A percentile compares a stretch with the other conserved stretches of the same genome.
phyloP scores from a whole-genome alignment of 2,329 filamentous ascomycete genomes.

The Arachnopeziza araneosa region DNA sequence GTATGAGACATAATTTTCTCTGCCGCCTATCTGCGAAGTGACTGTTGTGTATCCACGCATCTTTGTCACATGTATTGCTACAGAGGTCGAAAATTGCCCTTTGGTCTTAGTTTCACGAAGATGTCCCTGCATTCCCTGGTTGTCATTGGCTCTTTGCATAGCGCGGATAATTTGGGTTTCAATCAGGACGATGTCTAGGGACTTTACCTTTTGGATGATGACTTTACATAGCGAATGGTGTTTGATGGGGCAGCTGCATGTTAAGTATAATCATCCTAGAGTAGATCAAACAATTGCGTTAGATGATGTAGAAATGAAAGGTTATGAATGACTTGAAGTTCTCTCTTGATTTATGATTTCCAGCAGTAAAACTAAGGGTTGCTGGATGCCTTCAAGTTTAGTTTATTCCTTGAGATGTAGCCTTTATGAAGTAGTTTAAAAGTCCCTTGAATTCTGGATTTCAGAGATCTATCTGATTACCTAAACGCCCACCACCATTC shows the following conservation, averaged over 20 bases:
- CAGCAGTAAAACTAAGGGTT: background rate
- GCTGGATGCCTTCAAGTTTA: too few species aligned
- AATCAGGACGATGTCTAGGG: background rate
- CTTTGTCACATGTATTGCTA: background rate
- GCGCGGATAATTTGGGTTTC: background rate
- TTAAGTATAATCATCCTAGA: background rate
- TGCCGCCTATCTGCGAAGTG: too few species aligned
- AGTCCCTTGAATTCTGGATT: background rate
- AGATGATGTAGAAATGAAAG: background rate
- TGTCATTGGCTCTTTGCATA: background rate
- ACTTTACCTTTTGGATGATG: background rate
- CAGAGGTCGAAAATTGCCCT: background rate
- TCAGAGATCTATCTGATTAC: background rate
- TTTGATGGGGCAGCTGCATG: background rate
- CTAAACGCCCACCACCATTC: slow-evolving; percentile 3
- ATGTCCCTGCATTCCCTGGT: background rate
- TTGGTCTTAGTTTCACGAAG: background rate
- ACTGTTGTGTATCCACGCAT: too few species aligned
- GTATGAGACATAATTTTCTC: background rate
- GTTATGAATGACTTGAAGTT: background rate
- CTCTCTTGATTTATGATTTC: background rate
- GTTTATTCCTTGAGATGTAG: too few species aligned
- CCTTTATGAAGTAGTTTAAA: background rate
- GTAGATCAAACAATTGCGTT: background rate
- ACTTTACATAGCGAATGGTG: background rate